Base-by-base conservation (phyloP, 1,139 yeast genomes). In the Diutina pseudorugosa region DNA sequence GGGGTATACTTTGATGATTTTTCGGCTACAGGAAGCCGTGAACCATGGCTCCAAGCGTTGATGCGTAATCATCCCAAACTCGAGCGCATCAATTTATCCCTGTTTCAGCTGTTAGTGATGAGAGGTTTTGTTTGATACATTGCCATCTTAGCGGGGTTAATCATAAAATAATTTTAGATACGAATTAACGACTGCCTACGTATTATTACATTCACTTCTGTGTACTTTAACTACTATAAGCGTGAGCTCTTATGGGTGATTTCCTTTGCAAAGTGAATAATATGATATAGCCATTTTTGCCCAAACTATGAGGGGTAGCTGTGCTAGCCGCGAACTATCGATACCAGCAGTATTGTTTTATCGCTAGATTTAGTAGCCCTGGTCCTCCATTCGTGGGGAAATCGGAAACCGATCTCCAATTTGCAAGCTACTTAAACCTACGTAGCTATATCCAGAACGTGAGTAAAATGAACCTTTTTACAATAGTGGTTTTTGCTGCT, bases 1-100 rank as follows among this genome's bases (percentile, higher is more conserved):
- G 72, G 70, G 3, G 52, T 67, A 20, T 69, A 66, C 52, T 65
- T 72, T 48, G 74, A 72, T 55, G 76, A 72, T 53, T 56, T 58
- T 21, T 59, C 49, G n/a, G 7, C 41, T 4, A 45, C 27, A 11
- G n/a, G 36, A 5, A 25, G n/a, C 8, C 23, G 21, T 3, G 49
- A 25, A 18, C 49, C 40, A 12, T 45, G 21, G 30, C 19, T 25
- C 16, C 18, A 27, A 18, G 40, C 40, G 8, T 27, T 45, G 40
- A 45, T 45, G 49, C 20, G 21, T 8, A 45, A 45, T 27, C 49
- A 45, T 11, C 49, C 49, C 12, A 45, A 45, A 16, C 23, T 45
- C n/a, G 49, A 45, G n/a, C 49, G 49, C 23, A 45, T 45, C 14
- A 27, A 45, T 18, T 45, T 45, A 36, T n/a, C 41, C n/a, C 40